Base-by-base conservation (phyloP, 441 rosid genomes). In the Aleurites moluccanus region DNA sequence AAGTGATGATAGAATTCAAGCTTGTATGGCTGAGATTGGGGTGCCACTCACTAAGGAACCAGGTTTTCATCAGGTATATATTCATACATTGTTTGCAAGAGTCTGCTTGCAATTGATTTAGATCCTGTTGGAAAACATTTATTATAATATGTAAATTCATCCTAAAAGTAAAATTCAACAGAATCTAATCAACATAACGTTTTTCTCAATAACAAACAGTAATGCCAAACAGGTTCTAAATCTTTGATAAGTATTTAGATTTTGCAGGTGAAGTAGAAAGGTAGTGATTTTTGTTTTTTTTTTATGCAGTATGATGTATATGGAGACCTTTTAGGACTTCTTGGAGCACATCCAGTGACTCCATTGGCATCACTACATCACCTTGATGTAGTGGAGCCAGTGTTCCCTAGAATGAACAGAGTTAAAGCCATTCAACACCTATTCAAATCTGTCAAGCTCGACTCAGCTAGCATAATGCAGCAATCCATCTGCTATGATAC, bases 21-120 rank as follows among this genome's bases (percentile, higher is more conserved):
- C 96, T 77, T 95, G 98, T 78, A 91, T 93, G 97, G 80, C 96
- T 0, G 97, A 91, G 78, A 86, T 93, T 4, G 97, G 94, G 0
- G 92, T 91, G 49, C 97, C 97, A 14, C 92, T 95, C 62, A 86
- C 98, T 61, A 88, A 84, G 70, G 99, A 90, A 82, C 81, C 83
- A 15, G 99, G 96, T 21, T 95, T 92, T 78, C 97, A 95, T 86
- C 98, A 93, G 97, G 98, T 91, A 75, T 73, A 27, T 5, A 38
- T 38, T 0, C 6, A 38, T 38, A 5, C 7, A 38, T 38, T 38
- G 40, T 5, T 38, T 38, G 40, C 5, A 0, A 35, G 35, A 33
- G 35, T 33, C 3, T 35, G 38, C 5, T 35, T 35, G 38, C 6
- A 6, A 35, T 35, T 35, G 38, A 5, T 30, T 38, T 5, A 38